Conservation (phyloP, 202 grass and related monocot species). For the Zizania palustris region DNA sequence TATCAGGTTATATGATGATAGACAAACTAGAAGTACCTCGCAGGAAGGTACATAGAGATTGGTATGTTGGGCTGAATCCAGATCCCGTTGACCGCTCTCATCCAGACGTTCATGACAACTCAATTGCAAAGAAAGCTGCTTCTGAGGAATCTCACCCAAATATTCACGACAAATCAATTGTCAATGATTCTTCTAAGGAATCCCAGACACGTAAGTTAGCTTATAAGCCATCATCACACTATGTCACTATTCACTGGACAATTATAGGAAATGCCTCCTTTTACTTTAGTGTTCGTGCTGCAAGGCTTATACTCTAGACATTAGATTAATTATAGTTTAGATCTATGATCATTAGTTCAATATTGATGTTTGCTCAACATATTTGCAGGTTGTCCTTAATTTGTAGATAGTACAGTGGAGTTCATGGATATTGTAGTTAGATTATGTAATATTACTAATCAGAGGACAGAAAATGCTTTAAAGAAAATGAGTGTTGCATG, state of each 20-base stretch:
- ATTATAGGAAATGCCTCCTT: slow-evolving; percentile 38
- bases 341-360: slow-evolving; percentile 9
- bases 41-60: slow-evolving; percentile 89
- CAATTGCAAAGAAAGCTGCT: slow-evolving; percentile 57
- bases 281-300: background rate
- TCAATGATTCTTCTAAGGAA: slow-evolving; percentile 39
- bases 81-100: slow-evolving; percentile 83
- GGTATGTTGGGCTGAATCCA: slow-evolving; percentile 84
- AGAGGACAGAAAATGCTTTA: slow-evolving; percentile 12
- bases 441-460: background rate
- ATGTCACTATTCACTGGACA: background rate
- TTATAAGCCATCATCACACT: slow-evolving; percentile 5
- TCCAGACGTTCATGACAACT: slow-evolving; percentile 88
- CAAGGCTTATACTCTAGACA: slow-evolving; percentile 14
- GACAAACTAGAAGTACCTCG: slow-evolving; percentile 95
- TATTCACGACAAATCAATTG: slow-evolving; percentile 40
- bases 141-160: slow-evolving; percentile 44
- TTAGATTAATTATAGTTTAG: slow-evolving; percentile 21
- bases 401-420: slow-evolving; percentile 3
- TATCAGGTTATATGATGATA: slow-evolving; percentile 95
- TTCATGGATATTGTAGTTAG: slow-evolving; percentile 34
- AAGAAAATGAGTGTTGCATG: background rate
- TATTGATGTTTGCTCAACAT: slow-evolving; percentile 28
- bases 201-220: background rate
- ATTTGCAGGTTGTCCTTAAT: background rate